Percentiles rank a stretch among this genome's conserved stretches.
These are phyloP conservation scores for Epichloe glyceriae DNA, from an alignment of 2,329 filamentous ascomycete genomes.

Conservation along the genomic window DNA sequence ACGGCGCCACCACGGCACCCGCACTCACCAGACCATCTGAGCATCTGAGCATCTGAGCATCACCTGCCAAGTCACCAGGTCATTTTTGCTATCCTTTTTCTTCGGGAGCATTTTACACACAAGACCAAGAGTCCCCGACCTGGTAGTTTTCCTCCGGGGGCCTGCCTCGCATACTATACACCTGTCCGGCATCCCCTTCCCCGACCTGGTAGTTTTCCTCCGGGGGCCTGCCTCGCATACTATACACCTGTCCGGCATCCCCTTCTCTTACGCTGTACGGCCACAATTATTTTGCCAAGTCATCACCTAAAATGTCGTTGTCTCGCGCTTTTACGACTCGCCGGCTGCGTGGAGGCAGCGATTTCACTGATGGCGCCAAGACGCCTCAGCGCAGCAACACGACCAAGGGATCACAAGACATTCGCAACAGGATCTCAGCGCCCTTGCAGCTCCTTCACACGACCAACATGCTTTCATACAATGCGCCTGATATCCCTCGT, in stretches of 20 bases:
- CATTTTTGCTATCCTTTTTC: not conserved
- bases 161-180: not conserved
- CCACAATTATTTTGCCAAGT: not conserved
- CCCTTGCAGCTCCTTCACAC: conserved; percentile 83
- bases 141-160: not conserved
- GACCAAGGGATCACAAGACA: conserved; percentile 28
- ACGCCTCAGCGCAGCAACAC: conserved; percentile 37
- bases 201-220: not conserved
- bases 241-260: not conserved
- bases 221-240: not conserved
- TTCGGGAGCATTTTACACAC: not conserved
- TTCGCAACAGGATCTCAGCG: conserved; percentile 68
- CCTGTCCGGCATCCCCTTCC: not conserved
- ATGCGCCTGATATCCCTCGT: conserved; percentile 67
- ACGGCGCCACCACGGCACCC: not conserved
- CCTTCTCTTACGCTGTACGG: conserved; percentile 1
- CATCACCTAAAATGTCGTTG: conserved; percentile 35
- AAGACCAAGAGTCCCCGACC: not conserved
- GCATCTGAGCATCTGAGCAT: not conserved
- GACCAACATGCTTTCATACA: conserved; percentile 93
- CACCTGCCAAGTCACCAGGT: not conserved
- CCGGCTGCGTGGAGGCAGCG: conserved; percentile 41
- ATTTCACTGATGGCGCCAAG: conserved; percentile 28
- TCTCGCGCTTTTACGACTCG: conserved; percentile 61
- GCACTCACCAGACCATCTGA: not conserved